Base-by-base conservation (phyloP, 192 early-diverging fungal genomes). In the Coemansia umbellata region DNA sequence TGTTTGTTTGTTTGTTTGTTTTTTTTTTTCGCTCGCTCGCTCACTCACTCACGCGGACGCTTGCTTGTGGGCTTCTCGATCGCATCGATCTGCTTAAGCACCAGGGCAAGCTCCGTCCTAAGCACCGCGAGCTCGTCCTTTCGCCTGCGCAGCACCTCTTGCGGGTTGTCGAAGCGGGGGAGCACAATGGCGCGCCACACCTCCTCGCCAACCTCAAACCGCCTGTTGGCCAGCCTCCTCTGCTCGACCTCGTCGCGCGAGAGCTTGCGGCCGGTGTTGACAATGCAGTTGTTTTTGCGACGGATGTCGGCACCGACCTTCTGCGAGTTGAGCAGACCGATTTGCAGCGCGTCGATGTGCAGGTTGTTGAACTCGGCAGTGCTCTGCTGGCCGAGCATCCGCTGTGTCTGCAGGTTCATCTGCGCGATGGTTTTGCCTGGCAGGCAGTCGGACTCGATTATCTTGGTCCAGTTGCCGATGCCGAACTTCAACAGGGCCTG, bases 401-500 rank as follows among this genome's bases (percentile, higher is more conserved):
- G 79, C 65, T 97, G 94, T 15, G 89, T 84, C 57, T 97, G 94
- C 31, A 97, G 65, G 77, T 97, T 96, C 87, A 95, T 90, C 73
- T 97, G 94, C 7, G 94, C 91, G 50, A 91, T 94, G n/a, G 91
- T 95, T 57, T 97, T 97, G 36, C 92, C 94, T 8, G 92, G 92
- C 3, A 97, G 70, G 56, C 89, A 89, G 31, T 85, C 83, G 19
- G 83, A 85, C 48, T 91, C 93, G 61, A 95, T 91, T 56, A 97
- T 94, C 57, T 93, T 91, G 66, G 87, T 88, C 94, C 94, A 97
- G 69, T 95, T 94, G 23, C 94, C 94, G 27, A 97, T 79, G 7
- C 93, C 94, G 67, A 91, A 92, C 52, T 84, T 81, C 77, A 94
- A 90, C 19, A 95, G 63, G 1, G 93, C 91, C 47, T 87, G 81